These are phyloP conservation scores for Silene noctiflora DNA, from an alignment of 179 eudicot species.

Conservation along the genomic window DNA sequence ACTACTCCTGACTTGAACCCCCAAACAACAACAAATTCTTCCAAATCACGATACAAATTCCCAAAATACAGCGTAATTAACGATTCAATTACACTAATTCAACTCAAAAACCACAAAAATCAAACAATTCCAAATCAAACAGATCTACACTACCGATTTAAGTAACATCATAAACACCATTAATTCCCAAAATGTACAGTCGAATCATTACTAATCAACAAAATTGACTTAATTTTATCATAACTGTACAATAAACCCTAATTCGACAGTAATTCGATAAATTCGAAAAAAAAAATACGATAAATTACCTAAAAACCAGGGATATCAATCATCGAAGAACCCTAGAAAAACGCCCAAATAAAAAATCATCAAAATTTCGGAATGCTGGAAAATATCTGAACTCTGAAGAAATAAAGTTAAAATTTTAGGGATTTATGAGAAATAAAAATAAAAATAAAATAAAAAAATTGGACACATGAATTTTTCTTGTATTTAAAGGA, in stretches of 20 bases:
- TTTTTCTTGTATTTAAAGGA: constrained; percentile 28
- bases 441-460: neutral
- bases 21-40: neutral
- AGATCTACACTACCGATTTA: constrained; percentile 24
- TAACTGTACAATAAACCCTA: constrained; percentile 22
- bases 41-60: neutral
- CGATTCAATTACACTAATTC: constrained; percentile 6
- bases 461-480: constrained; percentile 8
- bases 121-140: neutral
- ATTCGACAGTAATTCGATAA: neutral
- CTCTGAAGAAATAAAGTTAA: constrained; percentile 16
- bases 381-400: constrained; percentile 24
- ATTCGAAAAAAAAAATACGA: neutral
- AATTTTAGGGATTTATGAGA: constrained; percentile 9
- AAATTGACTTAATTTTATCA: constrained; percentile 16
- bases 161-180: constrained; percentile 6
- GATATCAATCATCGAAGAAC: constrained; percentile 16
- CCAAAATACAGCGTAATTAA: neutral
- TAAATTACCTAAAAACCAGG: constrained; percentile 21
- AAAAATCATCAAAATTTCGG: neutral
- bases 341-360: constrained; percentile 12
- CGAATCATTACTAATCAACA: neutral
- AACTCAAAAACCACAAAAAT: constrained; percentile 6
- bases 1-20: neutral
- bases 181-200: neutral